Conservation (phyloP, 495 filamentous ascomycete genomes). For the Penicillium lividum region DNA sequence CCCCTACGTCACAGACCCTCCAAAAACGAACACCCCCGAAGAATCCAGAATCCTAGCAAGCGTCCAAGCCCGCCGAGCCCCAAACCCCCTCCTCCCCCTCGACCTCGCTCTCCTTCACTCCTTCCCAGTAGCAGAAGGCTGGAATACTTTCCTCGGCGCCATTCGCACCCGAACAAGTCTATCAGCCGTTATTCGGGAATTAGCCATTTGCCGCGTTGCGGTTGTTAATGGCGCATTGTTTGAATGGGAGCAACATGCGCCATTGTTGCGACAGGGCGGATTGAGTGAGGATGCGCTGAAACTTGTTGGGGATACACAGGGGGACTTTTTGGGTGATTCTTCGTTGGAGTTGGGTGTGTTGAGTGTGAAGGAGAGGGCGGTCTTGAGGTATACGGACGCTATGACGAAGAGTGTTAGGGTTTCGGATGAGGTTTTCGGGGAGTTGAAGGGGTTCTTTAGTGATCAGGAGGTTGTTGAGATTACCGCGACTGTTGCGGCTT, state of each 20-base stretch:
- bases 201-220: constrained; percentile 75
- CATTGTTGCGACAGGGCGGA: constrained; percentile 54
- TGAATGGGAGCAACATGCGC: constrained; percentile 78
- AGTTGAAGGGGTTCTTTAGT: constrained; percentile 57
- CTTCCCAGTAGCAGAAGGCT: constrained; percentile 71
- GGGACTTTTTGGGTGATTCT: constrained; percentile 18
- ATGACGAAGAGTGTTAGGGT: constrained; percentile 71
- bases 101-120: constrained; percentile 76
- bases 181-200: constrained; percentile 60
- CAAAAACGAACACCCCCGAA: constrained; percentile 44
- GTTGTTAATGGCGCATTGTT: constrained; percentile 72
- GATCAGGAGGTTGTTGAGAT: constrained; percentile 77
- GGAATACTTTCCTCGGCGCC: constrained; percentile 77
- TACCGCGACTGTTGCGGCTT: constrained; percentile 75
- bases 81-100: constrained; percentile 64
- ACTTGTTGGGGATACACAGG: constrained; percentile 35
- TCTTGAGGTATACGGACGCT: constrained; percentile 70
- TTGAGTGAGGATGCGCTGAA: constrained; percentile 52
- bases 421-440: constrained; percentile 60
- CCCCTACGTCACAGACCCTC: constrained; percentile 64
- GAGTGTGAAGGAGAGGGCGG: constrained; percentile 60
- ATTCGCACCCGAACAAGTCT: constrained; percentile 67
- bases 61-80: constrained; percentile 62
- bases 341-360: constrained; percentile 33
- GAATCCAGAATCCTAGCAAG: constrained; percentile 58